A percentile compares a stretch with the other conserved stretches of the same genome.
phyloP scores from a whole-genome alignment of 192 early-diverging fungal genomes.

The Thamnidium elegans region DNA sequence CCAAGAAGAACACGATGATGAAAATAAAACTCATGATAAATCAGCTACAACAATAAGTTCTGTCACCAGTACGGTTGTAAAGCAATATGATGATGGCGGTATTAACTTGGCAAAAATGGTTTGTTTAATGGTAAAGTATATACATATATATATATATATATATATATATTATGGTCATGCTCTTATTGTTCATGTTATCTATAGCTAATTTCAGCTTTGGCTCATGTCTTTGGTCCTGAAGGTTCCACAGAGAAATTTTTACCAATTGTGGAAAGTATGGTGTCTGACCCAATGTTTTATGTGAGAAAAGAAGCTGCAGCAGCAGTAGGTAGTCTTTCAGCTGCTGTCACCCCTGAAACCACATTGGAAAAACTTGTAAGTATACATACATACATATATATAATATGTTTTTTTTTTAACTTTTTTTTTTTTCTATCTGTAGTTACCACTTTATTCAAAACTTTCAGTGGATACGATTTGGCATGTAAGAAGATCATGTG shows the following conservation, averaged over 20 bases:
- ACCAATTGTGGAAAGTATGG: slow-evolving; percentile 49
- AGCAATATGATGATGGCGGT: slow-evolving; percentile 26
- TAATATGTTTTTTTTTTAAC: not conserved
- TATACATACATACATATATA: too few relatives aligned
- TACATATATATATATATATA: not conserved
- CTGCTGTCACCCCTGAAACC: slow-evolving; percentile 29
- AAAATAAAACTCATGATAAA: not conserved
- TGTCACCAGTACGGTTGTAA: not conserved
- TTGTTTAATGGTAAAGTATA: slow-evolving; percentile 30
- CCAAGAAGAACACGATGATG: not conserved
- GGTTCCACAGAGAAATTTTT: slow-evolving; percentile 42
- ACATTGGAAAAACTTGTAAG: slow-evolving; percentile 38
- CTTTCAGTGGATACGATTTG: slow-evolving; percentile 54
- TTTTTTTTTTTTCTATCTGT: not conserved
- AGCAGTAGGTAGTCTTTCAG: slow-evolving; percentile 42
- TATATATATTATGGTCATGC: not conserved
- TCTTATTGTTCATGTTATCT: not conserved
- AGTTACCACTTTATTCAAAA: slow-evolving; percentile 51
- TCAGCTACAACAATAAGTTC: too few relatives aligned
- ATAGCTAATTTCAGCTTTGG: slow-evolving; percentile 50
- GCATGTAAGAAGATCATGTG: slow-evolving; percentile 57
- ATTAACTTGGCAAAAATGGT: slow-evolving; percentile 41
- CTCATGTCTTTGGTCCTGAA: slow-evolving; percentile 46
- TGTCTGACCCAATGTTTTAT: slow-evolving; percentile 49
- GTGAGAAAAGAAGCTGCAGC: slow-evolving; percentile 53